Percentiles rank a stretch among this genome's conserved stretches.
Evolutionary conservation across 1,139 yeast species (phyloP).

Genomic region (Diutina neorugosa): DNA sequence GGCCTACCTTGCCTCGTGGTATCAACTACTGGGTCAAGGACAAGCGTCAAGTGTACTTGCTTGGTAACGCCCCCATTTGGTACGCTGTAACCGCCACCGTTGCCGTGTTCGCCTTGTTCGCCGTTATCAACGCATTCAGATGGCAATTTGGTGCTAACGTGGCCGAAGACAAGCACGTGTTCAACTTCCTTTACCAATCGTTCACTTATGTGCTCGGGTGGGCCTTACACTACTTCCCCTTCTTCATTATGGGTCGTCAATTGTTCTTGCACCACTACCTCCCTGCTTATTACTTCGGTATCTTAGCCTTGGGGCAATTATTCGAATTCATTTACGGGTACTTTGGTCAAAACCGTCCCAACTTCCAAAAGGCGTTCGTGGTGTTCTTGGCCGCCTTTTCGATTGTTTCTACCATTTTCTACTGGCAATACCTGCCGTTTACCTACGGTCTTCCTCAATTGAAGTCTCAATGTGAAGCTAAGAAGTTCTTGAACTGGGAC

Average conservation of each 20-base stretch:
- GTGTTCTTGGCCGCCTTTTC: slow-evolving; percentile 36
- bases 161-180: slow-evolving; percentile 41
- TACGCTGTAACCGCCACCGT: slow-evolving; percentile 64
- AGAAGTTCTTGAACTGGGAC: slow-evolving; percentile 71
- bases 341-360: slow-evolving; percentile 5
- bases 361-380: slow-evolving; percentile 21
- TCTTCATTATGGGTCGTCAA: slow-evolving; percentile 89
- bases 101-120: slow-evolving; percentile 40
- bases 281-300: slow-evolving; percentile 83
- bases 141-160: slow-evolving; percentile 63
- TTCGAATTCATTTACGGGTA: slow-evolving; percentile 38
- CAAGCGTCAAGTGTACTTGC: slow-evolving; percentile 65
- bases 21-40: slow-evolving; percentile 87
- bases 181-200: slow-evolving; percentile 61
- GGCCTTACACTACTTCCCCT: slow-evolving; percentile 76
- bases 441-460: slow-evolving; percentile 84
- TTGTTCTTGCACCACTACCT: slow-evolving; percentile 86
- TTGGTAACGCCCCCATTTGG: slow-evolving; percentile 91
- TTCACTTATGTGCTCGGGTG: slow-evolving; percentile 68
- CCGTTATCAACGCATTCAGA: slow-evolving; percentile 43
- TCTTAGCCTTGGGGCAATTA: slow-evolving; percentile 72
- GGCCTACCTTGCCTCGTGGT: slow-evolving; percentile 88
- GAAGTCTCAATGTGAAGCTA: slow-evolving; percentile 43
- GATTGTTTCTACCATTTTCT: slow-evolving; percentile 41
- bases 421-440: slow-evolving; percentile 55